A percentile compares a stretch with the other conserved stretches of the same genome.
These are phyloP conservation scores for Hypoxylon sp. DNA, from an alignment of 2,329 filamentous ascomycete species.

Conservation along the genomic window DNA sequence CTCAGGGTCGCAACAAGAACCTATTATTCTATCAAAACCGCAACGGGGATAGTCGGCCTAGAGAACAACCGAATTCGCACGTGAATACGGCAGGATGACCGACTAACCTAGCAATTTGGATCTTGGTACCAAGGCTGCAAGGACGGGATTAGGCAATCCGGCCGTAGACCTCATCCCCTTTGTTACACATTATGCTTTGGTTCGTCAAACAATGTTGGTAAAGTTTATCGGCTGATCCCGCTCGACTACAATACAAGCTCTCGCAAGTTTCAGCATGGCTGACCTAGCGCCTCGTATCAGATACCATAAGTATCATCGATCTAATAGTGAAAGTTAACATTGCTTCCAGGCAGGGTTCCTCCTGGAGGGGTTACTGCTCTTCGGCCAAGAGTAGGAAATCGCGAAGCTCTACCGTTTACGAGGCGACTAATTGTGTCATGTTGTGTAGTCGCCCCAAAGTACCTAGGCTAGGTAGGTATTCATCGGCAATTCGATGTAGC, in stretches of 20 bases:
- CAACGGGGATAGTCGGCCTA: not conserved
- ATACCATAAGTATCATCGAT: not conserved
- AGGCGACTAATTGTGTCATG: no score
- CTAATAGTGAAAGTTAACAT: not conserved
- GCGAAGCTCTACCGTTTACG: no score
- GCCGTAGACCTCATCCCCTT: not conserved
- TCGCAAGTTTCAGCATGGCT: not conserved
- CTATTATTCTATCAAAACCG: not conserved
- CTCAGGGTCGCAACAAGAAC: conserved; percentile 15
- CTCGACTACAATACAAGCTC: no score
- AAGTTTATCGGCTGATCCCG: no score
- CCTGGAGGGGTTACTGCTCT: not conserved
- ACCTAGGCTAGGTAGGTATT: no score
- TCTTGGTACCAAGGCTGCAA: no score
- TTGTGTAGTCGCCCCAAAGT: not conserved
- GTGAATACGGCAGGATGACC: not conserved
- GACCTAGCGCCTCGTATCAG: not conserved
- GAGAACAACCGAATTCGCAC: not conserved
- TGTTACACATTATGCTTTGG: no score
- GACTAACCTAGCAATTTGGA: not conserved
- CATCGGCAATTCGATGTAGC: not conserved
- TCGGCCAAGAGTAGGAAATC: not conserved
- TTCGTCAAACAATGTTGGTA: no score
- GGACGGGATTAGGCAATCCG: not conserved
- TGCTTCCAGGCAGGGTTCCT: not conserved